Evolutionary conservation across 2,329 filamentous ascomycete species (phyloP).

Genomic region (Sarocladiaceae sp.): DNA sequence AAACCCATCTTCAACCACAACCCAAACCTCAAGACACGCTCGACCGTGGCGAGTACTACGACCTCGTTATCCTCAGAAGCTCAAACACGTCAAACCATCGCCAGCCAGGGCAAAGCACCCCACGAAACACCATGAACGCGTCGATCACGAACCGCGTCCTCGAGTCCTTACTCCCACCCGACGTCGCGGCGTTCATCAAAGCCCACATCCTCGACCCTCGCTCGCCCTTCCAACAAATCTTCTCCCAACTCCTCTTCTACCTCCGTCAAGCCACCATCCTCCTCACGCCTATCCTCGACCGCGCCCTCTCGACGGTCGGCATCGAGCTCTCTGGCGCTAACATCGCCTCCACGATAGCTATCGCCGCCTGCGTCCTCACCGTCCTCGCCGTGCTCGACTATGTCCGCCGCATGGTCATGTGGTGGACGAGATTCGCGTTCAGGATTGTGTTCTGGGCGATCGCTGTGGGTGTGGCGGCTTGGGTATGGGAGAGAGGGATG

Average conservation of each 20-base stretch:
- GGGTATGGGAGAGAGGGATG: slow-evolving; percentile 59
- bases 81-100: too few species aligned
- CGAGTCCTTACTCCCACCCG: slow-evolving; percentile 37
- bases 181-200: slow-evolving; percentile 36
- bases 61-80: too few species aligned
- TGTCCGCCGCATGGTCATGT: slow-evolving; percentile 66
- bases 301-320: slow-evolving; percentile 32
- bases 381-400: slow-evolving; percentile 64
- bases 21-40: too few species aligned
- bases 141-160: slow-evolving; percentile 27
- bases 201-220: slow-evolving; percentile 41
- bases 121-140: slow-evolving; percentile 24
- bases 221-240: slow-evolving; percentile 37
- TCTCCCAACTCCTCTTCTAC: slow-evolving; percentile 25
- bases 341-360: slow-evolving; percentile 25
- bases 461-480: slow-evolving; percentile 46
- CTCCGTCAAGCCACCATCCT: slow-evolving; percentile 22
- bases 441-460: slow-evolving; percentile 58
- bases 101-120: not conserved
- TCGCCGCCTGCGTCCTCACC: slow-evolving; percentile 36
- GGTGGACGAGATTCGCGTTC: slow-evolving; percentile 65
- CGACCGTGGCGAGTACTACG: too few species aligned
- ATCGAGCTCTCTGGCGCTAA: slow-evolving; percentile 27
- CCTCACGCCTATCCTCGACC: slow-evolving; percentile 35
- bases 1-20: too few species aligned